phyloP scores from a whole-genome alignment of 1,284 basidiomycete genomes.

The Austroboletus niveus region DNA sequence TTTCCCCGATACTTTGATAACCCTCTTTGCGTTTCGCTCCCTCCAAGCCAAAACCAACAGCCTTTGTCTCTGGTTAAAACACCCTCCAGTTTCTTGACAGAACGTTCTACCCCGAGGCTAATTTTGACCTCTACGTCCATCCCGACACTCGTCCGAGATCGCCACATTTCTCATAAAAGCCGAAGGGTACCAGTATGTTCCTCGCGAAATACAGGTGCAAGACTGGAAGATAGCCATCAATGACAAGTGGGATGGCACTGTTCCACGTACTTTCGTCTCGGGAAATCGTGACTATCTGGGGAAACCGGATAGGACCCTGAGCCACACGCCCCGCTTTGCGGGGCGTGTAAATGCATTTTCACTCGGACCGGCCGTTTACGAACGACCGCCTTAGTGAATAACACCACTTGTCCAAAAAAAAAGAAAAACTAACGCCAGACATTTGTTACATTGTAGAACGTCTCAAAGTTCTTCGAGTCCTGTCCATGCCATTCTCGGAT shows the following conservation, averaged over 20 bases:
- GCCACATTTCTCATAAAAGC: conserved; percentile 26
- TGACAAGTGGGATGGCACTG: conserved; percentile 20
- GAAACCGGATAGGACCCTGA: too few species aligned
- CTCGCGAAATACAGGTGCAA: conserved; percentile 1
- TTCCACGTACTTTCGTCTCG: neutral
- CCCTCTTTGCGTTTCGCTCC: conserved; percentile 38
- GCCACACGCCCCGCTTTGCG: too few species aligned
- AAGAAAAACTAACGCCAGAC: too few species aligned
- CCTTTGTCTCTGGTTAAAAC: conserved; percentile 47
- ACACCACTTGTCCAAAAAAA: too few species aligned
- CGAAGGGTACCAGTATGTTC: conserved; percentile 31
- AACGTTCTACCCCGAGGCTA: conserved; percentile 41
- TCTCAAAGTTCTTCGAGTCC: too few species aligned
- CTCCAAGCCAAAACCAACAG: conserved; percentile 44
- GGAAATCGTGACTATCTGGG: too few species aligned
- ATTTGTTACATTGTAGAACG: too few species aligned
- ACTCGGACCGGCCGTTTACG: too few species aligned
- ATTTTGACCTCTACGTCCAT: conserved; percentile 48
- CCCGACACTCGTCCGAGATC: conserved; percentile 25
- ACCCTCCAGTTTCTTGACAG: conserved; percentile 51
- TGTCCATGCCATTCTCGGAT: too few species aligned
- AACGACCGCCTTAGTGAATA: too few species aligned
- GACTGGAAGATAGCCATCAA: conserved; percentile 14
- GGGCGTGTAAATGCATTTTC: too few species aligned
- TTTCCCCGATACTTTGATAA: conserved; percentile 26